Base-by-base conservation (phyloP, 352 stramenopile genomes). In the Globisporangium acanthophoron region DNA sequence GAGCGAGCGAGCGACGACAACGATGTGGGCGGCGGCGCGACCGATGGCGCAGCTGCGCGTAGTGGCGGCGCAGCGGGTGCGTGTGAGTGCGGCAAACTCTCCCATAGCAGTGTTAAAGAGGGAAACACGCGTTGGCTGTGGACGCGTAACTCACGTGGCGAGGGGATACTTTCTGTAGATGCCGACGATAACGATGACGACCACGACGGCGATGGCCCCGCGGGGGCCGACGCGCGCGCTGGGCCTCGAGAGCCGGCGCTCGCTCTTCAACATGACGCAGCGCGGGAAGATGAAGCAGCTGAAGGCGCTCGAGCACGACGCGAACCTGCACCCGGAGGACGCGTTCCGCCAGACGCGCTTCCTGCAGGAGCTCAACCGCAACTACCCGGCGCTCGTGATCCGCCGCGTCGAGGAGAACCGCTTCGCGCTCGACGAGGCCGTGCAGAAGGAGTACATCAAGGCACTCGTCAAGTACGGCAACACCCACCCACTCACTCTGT, bases 371-470 rank as follows among this genome's bases (percentile, higher is more conserved):
- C 81, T 96, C 13, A 96, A 96, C 76, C 88, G 90, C 54, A 74
- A 80, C 57, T 90, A 94, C 58, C 86, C 86, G 29, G 80, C 79
- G 55, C 76, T 93, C 9, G 86, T 96, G 35, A 79, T 93, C 52
- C 85, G 86, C 15, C 85, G 86, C 60, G 71, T 96, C 33, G 86
- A 96, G 61, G 83, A 92, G 54, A 85, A 80, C 54, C 84, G 84
- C 56, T 92, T 94, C 53, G 86, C 80, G 12, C 46, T 91, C 52
- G 83, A 93, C 59, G 84, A 96, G 41, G 71, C 80, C 41, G 67
- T 87, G 16, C 80, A 94, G 67, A 90, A 91, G 61, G 86, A 96
- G 64, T 96, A 96, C 66, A 83, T 96, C 80, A 96, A 94, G 65
- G 86, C 86, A 13, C 77, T 95, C 24, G 86, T 95, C 62, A 92